Evolutionary conservation across 2,329 filamentous ascomycete genomes (phyloP), one percentile per base, ranked within the genome.

Genomic region (Dactylellina parvicollis): DNA sequence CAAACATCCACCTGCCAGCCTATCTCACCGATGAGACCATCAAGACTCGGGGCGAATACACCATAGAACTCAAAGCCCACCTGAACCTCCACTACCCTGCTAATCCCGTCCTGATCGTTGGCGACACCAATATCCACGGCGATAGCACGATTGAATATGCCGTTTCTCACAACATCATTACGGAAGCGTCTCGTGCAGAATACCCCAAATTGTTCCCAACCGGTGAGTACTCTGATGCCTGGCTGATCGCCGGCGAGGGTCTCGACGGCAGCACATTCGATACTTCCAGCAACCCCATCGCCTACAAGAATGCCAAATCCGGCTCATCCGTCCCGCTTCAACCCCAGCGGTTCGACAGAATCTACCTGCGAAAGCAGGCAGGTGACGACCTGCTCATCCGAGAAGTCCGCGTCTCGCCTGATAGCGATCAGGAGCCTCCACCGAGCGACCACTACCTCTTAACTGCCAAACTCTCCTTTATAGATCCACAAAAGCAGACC

Each of bases 251-350:
- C 18, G 70, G 77, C 12, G 74, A 75, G 20, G 88, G 87, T 1
- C 88, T 90, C 77, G 83, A 87, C 72, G 88, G 87, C 1, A 86
- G 87, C 2, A 90, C 88, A 0, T 90, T 88, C 77, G 85, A 90
- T 76, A 88, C 88, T 0, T 80, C 80, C 1, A 80, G 80, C 4
- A 90, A 90, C 76, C 78, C 79, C 0, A 81, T 89, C 10, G 87
- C 88, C 2, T 83, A 84, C 0, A 80, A 82, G 9, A 83, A 83
- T 2, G 83, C 85, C 0, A 82, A 82, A 2, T 81, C 78, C 47
- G 83, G 83, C 0, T 79, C 49, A 83, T 86, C 50, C 84, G 84
- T 75, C 36, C 76, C 16, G 82, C 86, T 60, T 10, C 3, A 32
- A 18, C 87, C 88, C 1, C 88, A 90, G 77, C 81, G 89, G 50